Conservation (phyloP, 2,329 filamentous ascomycete genomes). For the Apiospora sp. region DNA sequence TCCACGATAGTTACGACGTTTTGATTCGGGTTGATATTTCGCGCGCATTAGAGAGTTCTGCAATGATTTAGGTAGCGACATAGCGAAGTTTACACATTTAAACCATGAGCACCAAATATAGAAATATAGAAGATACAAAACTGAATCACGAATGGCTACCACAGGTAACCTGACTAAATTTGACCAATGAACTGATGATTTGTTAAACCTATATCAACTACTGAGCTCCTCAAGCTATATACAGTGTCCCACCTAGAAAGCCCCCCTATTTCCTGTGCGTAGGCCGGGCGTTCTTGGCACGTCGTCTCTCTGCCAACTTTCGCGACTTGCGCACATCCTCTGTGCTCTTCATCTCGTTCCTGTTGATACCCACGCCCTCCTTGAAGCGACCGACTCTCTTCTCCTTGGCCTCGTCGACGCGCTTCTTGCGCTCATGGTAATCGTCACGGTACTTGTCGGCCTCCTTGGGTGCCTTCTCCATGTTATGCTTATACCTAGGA, state of each 20-base stretch:
- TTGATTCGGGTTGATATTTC: background rate
- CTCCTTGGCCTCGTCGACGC: constrained; percentile 85
- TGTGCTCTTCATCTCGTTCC: constrained; percentile 78
- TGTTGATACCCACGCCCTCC: constrained; percentile 74
- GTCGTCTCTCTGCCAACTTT: constrained; percentile 76
- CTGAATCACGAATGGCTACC: background rate
- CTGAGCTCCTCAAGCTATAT: background rate
- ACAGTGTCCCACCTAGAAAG: background rate
- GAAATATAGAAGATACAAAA: background rate
- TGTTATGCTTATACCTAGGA: constrained; percentile 82
- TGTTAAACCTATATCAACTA: background rate
- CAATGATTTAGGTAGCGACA: background rate
- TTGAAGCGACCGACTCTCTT: constrained; percentile 78
- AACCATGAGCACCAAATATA: background rate
- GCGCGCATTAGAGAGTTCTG: background rate
- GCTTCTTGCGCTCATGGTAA: constrained; percentile 89
- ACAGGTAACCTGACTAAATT: background rate
- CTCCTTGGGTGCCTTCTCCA: constrained; percentile 87
- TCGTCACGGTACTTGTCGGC: constrained; percentile 93
- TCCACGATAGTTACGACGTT: constrained; percentile 2
- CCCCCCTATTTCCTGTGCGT: constrained; percentile 59
- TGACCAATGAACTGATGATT: background rate
- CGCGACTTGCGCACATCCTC: constrained; percentile 88
- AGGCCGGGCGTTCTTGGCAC: constrained; percentile 89
- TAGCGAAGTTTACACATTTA: background rate